Evolutionary conservation across 1,139 yeast genomes (phyloP), one percentile per base, ranked within the genome.

Genomic region (Kazachstania sp.): DNA sequence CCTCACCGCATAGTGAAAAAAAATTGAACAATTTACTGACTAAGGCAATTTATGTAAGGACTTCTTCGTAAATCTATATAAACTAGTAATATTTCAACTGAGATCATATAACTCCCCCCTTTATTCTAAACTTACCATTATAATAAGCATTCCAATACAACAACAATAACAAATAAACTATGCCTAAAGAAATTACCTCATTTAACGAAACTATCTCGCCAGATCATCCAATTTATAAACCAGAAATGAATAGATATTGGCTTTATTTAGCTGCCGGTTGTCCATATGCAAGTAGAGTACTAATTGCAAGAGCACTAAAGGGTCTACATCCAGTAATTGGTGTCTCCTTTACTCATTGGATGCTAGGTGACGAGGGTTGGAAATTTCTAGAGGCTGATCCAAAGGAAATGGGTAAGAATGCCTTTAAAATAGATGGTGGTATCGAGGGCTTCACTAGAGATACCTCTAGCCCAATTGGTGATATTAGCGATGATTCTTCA

Each of bases 71-170:
- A 23, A 23, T 23, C 28, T 23, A 23, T 23, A 23, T 23, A 23
- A 23, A 61, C 57, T 8, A 59, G 59, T 15, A 55, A 23, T 44
- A 15, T 50, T 43, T 30, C 5, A 23, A 23, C 8, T 23, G 28
- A 23, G 6, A 23, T 7, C 6, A 7, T 23, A 4, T 4, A 2
- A 23, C 6, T 23, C 28, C 28, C 28, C 28, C 28, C 8, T 23
- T 23, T 9, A 23, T 3, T 23, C 6, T 23, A 23, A 23, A 23
- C 28, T 23, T 23, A 9, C 8, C 8, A 7, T 32, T 7, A 32
- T 8, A 8, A n/a, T 4, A n/a, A 32, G 35, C 8, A 32, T 32
- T 8, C 35, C 16, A 32, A 32, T 4, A 31, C 7, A 8, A 32
- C 35, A 36, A 18, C 3, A 37, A 18, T 37, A 18, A 37, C 16